phyloP scores from a whole-genome alignment of 805 yeast genomes.

The Osmozyma mogii region DNA sequence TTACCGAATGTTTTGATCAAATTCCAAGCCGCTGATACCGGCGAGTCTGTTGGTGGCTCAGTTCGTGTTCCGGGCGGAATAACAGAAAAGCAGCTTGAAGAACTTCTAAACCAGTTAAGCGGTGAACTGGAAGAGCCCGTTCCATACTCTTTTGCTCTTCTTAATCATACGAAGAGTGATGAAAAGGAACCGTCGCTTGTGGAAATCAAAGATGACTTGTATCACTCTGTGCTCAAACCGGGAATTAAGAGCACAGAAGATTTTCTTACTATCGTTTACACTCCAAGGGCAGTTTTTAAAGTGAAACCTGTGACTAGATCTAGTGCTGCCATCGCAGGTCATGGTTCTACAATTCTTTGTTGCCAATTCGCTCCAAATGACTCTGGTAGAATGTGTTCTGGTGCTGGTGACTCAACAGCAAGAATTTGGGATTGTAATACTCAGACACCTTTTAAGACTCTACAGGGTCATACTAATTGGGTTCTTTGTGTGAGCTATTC shows the following conservation, averaged over 20 bases:
- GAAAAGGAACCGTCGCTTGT: constrained; percentile 36
- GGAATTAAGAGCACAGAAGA: constrained; percentile 88
- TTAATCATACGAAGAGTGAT: constrained; percentile 31
- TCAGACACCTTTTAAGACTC: constrained; percentile 77
- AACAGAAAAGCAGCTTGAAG: constrained; percentile 79
- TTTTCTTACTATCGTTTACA: constrained; percentile 78
- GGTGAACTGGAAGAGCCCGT: constrained; percentile 72
- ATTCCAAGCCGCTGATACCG: constrained; percentile 91
- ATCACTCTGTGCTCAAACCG: constrained; percentile 76
- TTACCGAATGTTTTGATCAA: constrained; percentile 81
- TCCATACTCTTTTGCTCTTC: constrained; percentile 79
- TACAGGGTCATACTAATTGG: constrained; percentile 87
- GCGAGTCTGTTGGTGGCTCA: constrained; percentile 76
- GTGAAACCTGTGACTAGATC: constrained; percentile 88
- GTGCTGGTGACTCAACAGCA: constrained; percentile 95
- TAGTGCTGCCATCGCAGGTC: constrained; percentile 90
- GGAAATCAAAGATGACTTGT: constrained; percentile 73
- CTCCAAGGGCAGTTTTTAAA: constrained; percentile 92
- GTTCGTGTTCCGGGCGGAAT: constrained; percentile 88
- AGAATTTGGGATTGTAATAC: constrained; percentile 96
- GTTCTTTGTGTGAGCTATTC: constrained; percentile 87
- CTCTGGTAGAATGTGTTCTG: constrained; percentile 80
- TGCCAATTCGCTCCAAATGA: constrained; percentile 91
- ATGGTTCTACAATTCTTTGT: constrained; percentile 87
- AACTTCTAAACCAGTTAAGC: constrained; percentile 72